Percentiles rank a stretch among this genome's conserved stretches.
Evolutionary conservation across 2,329 filamentous ascomycete genomes (phyloP).

Genomic region (Sporothrix phasma): DNA sequence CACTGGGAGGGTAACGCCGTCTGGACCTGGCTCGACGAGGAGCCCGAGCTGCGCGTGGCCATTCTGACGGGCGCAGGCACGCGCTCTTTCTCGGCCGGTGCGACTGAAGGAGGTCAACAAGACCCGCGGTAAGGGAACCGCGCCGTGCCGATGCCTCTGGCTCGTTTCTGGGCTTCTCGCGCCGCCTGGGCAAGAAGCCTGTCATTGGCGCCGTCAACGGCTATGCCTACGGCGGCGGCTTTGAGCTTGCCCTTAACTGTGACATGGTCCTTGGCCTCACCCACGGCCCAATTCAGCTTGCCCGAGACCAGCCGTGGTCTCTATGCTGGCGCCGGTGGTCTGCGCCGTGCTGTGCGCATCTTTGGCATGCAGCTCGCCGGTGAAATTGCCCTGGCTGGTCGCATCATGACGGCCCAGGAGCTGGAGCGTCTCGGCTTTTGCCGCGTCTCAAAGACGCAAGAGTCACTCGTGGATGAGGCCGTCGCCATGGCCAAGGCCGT

Average conservation of each 20-base stretch:
- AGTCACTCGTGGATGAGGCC: conserved; percentile 30
- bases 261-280: conserved; percentile 49
- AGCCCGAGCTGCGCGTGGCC: conserved; percentile 38
- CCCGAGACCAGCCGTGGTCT: conserved; percentile 64
- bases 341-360: conserved; percentile 55
- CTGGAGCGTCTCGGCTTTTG: conserved; percentile 57
- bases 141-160: conserved; percentile 13
- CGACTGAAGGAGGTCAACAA: conserved; percentile 40
- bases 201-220: conserved; percentile 56
- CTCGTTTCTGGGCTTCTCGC: conserved; percentile 31
- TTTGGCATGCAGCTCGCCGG: conserved; percentile 60
- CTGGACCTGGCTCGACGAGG: conserved; percentile 44
- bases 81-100: conserved; percentile 42
- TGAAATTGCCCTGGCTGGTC: conserved; percentile 60
- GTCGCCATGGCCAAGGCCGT: conserved; percentile 52
- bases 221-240: conserved; percentile 49
- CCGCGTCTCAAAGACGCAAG: conserved; percentile 39
- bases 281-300: conserved; percentile 43
- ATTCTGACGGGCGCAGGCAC: conserved; percentile 42
- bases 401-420: conserved; percentile 47
- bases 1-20: conserved; percentile 40
- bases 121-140: conserved; percentile 20
- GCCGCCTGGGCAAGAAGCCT: conserved; percentile 48
- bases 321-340: conserved; percentile 57
- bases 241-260: conserved; percentile 50